These are phyloP conservation scores for Clathrus columnatus DNA, from an alignment of 768 basidiomycete species.

Conservation along the genomic window DNA sequence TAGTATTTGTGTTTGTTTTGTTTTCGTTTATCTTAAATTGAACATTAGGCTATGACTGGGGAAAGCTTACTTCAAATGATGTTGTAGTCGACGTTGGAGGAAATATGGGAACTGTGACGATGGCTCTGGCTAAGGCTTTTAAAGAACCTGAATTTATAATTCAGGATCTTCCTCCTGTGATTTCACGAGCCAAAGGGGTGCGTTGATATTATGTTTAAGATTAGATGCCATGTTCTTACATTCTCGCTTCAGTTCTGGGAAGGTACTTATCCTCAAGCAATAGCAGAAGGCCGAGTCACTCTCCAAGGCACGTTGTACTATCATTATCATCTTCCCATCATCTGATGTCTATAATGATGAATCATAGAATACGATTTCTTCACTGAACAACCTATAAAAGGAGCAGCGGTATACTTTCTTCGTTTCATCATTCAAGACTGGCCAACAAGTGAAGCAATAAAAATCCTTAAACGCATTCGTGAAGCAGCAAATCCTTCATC, in stretches of 20 bases:
- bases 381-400: neutral
- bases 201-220: neutral
- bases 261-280: neutral
- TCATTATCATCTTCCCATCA: neutral
- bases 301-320: neutral
- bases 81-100: conserved; percentile 34
- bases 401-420: neutral
- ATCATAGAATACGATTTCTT: conserved; percentile 3
- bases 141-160: conserved; percentile 29
- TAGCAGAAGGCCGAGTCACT: neutral
- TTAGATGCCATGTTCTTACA: neutral
- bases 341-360: neutral
- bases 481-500: neutral
- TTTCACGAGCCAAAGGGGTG: conserved; percentile 24
- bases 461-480: neutral
- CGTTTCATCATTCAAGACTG: neutral
- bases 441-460: neutral
- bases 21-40: neutral
- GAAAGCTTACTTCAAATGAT: conserved; percentile 18
- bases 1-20: neutral
- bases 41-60: conserved; percentile 29
- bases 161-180: conserved; percentile 26
- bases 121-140: conserved; percentile 25
- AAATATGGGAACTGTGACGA: conserved; percentile 29
- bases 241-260: neutral